phyloP scores from a whole-genome alignment of 2,329 filamentous ascomycete genomes.

The Dactylellina leptospora region DNA sequence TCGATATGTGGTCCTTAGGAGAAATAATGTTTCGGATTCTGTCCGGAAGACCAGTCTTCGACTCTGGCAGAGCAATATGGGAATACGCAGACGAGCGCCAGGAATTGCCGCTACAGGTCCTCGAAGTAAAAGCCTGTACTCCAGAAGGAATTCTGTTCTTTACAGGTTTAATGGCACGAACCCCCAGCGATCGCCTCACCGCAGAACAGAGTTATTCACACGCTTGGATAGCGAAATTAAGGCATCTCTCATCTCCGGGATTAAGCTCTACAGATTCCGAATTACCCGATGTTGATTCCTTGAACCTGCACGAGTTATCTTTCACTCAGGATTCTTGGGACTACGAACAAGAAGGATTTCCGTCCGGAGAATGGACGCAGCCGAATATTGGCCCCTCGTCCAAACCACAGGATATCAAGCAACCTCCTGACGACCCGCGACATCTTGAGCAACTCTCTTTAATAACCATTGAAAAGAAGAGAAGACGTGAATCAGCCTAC shows the following conservation, averaged over 20 bases:
- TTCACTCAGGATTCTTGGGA: slow-evolving; percentile 3
- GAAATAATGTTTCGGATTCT: slow-evolving; percentile 15
- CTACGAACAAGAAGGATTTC: not conserved
- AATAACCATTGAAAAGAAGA: slow-evolving; percentile 2
- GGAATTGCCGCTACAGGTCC: not conserved
- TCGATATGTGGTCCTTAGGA: slow-evolving; percentile 14
- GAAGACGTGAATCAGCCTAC: not conserved
- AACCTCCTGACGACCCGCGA: not conserved
- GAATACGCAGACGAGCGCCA: slow-evolving; percentile 1
- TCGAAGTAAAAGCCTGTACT: not conserved
- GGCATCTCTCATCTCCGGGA: not conserved
- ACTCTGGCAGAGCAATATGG: slow-evolving; percentile 8
- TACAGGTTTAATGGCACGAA: slow-evolving; percentile 1
- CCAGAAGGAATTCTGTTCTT: not conserved
- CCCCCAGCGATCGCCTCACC: not conserved
- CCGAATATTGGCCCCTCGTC: not conserved
- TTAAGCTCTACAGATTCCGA: slow-evolving; percentile 10
- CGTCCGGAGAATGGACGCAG: slow-evolving; percentile 16
- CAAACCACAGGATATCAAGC: not conserved
- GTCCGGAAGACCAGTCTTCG: slow-evolving; percentile 2
- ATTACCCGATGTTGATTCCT: slow-evolving; percentile 7
- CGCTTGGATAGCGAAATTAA: not conserved
- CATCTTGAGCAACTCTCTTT: not conserved
- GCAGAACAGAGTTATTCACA: slow-evolving; percentile 10
- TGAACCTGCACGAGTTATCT: slow-evolving; percentile 12